Percentiles rank a stretch among this genome's conserved stretches.
Conservation (phyloP, 306 rosid species). For the Cucurbita argyrosperma region DNA sequence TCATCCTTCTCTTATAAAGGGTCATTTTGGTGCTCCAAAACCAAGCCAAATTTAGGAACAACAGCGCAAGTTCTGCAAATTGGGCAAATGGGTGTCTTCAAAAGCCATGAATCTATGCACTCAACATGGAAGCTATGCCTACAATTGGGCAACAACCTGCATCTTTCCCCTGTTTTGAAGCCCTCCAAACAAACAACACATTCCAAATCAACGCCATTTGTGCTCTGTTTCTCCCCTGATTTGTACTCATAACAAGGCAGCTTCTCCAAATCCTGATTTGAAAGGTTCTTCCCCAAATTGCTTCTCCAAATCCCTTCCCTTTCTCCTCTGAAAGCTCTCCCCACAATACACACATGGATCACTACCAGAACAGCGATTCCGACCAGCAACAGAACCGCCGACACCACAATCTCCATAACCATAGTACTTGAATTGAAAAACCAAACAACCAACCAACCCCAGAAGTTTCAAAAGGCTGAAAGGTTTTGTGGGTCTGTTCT, state of each 20-base stretch:
- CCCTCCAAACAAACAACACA: conserved; percentile 39
- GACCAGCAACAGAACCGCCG: conserved; percentile 32
- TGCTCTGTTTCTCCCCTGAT: conserved; percentile 5
- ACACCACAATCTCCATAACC: conserved; percentile 36
- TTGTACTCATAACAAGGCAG: conserved; percentile 32
- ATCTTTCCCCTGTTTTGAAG: conserved; percentile 28
- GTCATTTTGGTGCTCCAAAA: conserved; percentile 12
- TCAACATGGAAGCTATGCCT: conserved; percentile 29
- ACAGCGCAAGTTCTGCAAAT: conserved; percentile 24
- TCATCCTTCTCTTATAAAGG: not conserved
- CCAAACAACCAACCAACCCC: not conserved
- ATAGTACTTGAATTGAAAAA: not conserved
- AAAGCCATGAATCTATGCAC: conserved; percentile 32
- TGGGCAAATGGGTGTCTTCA: conserved; percentile 34
- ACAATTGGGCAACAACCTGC: conserved; percentile 37
- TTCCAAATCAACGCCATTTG: conserved; percentile 1
- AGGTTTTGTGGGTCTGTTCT: not conserved
- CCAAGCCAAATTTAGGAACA: conserved; percentile 2
- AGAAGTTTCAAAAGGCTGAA: not conserved
- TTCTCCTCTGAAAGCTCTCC: conserved; percentile 16
- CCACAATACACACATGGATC: conserved; percentile 35
- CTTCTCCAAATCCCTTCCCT: conserved; percentile 14
- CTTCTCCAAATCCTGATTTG: conserved; percentile 25
- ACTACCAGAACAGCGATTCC: conserved; percentile 45
- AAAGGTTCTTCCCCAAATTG: conserved; percentile 10